Percentiles rank a stretch among this genome's conserved stretches.
phyloP scores from a whole-genome alignment of 1,139 yeast species.

The Nakaseomyces glabratus region DNA sequence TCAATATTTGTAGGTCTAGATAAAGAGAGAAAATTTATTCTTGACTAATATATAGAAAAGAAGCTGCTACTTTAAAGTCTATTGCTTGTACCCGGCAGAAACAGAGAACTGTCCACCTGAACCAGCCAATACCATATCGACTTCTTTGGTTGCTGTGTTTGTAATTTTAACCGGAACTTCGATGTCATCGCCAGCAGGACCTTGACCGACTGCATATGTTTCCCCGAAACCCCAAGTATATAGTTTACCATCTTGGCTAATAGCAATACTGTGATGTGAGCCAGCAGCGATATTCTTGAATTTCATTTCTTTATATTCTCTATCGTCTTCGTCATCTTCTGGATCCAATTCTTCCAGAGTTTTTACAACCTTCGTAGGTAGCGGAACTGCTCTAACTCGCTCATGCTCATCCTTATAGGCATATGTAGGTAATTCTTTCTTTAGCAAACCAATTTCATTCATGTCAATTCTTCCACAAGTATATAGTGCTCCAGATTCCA shows the following conservation, averaged over 20 bases:
- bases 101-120: conserved; percentile 96
- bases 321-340: conserved; percentile 3
- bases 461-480: conserved; percentile 90
- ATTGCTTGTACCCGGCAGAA: conserved; percentile 62
- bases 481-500: conserved; percentile 61
- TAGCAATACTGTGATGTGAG: conserved; percentile 85
- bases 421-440: conserved; percentile 46
- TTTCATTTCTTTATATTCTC: conserved; percentile 28
- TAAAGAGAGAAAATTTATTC: too few relatives aligned
- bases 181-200: conserved; percentile 83
- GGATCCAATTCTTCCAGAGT: conserved; percentile 29
- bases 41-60: too few relatives aligned
- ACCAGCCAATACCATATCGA: conserved; percentile 60
- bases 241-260: conserved; percentile 59
- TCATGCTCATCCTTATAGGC: conserved; percentile 75
- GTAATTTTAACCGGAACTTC: conserved; percentile 78
- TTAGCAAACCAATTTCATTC: conserved; percentile 79
- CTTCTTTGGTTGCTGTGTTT: conserved; percentile 83
- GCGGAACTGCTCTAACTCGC: conserved; percentile 76
- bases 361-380: conserved; percentile 59
- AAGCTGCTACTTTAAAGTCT: too few relatives aligned
- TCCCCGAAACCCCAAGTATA: conserved; percentile 98
- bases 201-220: conserved; percentile 91
- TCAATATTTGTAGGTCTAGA: too few relatives aligned
- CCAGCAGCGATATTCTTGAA: conserved; percentile 70